A percentile compares a stretch with the other conserved stretches of the same genome.
These are phyloP conservation scores for Ophiocordyceps polyrhachis-furcata DNA, from an alignment of 2,329 filamentous ascomycete genomes.

Conservation along the genomic window DNA sequence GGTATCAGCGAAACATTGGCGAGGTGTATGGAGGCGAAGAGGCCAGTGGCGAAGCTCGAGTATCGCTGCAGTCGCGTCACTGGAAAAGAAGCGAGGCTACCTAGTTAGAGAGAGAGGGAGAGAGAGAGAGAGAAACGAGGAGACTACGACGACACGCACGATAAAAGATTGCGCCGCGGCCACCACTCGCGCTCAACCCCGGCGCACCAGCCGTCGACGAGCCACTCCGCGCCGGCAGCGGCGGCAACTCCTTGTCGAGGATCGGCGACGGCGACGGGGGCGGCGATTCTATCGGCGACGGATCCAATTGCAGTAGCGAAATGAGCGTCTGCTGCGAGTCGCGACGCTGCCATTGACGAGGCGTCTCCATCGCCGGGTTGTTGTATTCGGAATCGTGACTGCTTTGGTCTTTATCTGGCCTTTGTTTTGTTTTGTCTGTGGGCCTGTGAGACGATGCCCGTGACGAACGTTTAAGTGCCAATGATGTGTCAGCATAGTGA, in stretches of 20 bases:
- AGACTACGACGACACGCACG: constrained; percentile 29
- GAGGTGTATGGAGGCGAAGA: constrained; percentile 61
- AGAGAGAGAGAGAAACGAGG: background rate
- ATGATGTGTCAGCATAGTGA: too few species aligned
- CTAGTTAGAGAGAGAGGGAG: too few species aligned
- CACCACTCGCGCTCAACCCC: constrained; percentile 37
- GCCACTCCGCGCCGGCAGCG: constrained; percentile 11
- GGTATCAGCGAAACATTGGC: constrained; percentile 70
- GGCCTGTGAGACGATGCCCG: too few species aligned
- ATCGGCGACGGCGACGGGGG: constrained; percentile 15
- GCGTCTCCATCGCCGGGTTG: constrained; percentile 4
- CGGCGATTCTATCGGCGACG: constrained; percentile 50
- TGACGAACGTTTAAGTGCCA: too few species aligned
- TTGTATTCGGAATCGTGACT: background rate
- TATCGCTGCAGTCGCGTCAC: constrained; percentile 57
- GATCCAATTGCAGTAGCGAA: constrained; percentile 62
- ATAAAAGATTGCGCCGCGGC: constrained; percentile 59
- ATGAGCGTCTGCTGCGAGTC: constrained; percentile 36
- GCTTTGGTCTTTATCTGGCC: background rate
- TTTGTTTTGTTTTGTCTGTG: too few species aligned
- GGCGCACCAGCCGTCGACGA: constrained; percentile 18
- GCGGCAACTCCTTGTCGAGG: constrained; percentile 9
- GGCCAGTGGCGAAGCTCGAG: constrained; percentile 66
- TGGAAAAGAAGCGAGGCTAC: background rate
- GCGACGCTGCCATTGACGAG: constrained; percentile 9